Evolutionary conservation across 2,329 filamentous ascomycete species (phyloP).

Genomic region (Nothopassalora personata): DNA sequence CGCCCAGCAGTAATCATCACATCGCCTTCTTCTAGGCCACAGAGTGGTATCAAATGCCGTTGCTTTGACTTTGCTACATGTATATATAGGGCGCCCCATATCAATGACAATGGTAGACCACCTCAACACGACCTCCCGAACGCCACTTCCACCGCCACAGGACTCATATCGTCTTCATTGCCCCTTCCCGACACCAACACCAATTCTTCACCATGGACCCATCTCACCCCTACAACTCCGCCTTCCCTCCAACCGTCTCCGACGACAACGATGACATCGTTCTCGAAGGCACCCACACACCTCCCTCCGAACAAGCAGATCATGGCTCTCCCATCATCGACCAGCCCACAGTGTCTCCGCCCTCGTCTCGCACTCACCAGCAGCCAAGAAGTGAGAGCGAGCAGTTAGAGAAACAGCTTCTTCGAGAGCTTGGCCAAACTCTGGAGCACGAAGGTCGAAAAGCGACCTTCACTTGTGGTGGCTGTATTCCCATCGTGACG

Average conservation of each 20-base stretch:
- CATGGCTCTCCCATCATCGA: background rate
- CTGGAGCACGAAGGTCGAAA: slow-evolving; percentile 4
- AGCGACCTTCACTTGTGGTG: slow-evolving; percentile 11
- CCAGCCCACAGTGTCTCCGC: background rate
- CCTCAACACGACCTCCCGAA: background rate
- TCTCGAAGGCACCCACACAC: background rate
- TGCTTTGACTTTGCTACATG: background rate
- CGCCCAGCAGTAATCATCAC: background rate
- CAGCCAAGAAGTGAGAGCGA: background rate
- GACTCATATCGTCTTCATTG: background rate
- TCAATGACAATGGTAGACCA: background rate
- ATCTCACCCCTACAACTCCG: background rate
- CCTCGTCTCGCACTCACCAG: too few relatives aligned
- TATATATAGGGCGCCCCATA: background rate
- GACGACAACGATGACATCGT: background rate
- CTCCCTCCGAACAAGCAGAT: background rate
- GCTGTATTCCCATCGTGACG: slow-evolving; percentile 1
- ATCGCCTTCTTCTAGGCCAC: background rate
- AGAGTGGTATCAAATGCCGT: background rate
- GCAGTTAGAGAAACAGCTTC: background rate
- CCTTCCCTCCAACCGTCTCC: background rate
- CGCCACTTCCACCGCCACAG: background rate
- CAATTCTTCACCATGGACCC: background rate
- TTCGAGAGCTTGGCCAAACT: background rate
- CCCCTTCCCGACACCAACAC: background rate